phyloP scores from a whole-genome alignment of 106 monocot species.

The Vanilla planifolia region DNA sequence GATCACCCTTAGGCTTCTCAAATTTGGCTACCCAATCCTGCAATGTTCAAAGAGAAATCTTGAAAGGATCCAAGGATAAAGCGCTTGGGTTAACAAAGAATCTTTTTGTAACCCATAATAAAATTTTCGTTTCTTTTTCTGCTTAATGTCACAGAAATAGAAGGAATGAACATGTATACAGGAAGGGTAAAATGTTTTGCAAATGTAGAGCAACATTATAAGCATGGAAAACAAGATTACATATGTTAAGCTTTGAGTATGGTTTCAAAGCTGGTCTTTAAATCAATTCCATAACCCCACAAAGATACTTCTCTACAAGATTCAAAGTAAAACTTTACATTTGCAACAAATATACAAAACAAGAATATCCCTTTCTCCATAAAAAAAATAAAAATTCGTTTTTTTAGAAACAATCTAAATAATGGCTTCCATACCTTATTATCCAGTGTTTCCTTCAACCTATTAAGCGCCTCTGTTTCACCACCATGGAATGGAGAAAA shows the following conservation, averaged over 20 bases:
- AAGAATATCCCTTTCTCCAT: neutral
- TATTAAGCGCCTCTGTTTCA: slow-evolving; percentile 79
- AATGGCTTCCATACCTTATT: slow-evolving; percentile 43
- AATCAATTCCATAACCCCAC: too few species aligned
- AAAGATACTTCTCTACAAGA: neutral
- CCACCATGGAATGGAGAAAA: slow-evolving; percentile 76
- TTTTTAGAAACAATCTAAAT: neutral
- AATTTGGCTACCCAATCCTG: slow-evolving; percentile 82
- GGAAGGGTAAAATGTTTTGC: too few species aligned
- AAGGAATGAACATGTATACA: too few species aligned
- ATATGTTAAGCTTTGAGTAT: too few species aligned
- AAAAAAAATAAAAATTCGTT: neutral
- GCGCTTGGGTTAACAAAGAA: too few species aligned
- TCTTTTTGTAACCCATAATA: too few species aligned
- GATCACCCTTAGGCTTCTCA: slow-evolving; percentile 95
- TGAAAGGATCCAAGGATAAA: too few species aligned
- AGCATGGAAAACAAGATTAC: too few species aligned
- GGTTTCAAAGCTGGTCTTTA: too few species aligned
- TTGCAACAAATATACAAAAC: neutral
- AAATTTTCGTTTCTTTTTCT: too few species aligned
- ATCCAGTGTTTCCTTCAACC: slow-evolving; percentile 44
- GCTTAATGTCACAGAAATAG: too few species aligned
- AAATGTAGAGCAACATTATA: too few species aligned
- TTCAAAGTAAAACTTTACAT: neutral
- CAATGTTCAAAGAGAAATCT: neutral